Percentiles rank a stretch among this genome's conserved stretches.
phyloP scores from a whole-genome alignment of 192 early-diverging fungal species.

The Rhizophagus prolifer region DNA sequence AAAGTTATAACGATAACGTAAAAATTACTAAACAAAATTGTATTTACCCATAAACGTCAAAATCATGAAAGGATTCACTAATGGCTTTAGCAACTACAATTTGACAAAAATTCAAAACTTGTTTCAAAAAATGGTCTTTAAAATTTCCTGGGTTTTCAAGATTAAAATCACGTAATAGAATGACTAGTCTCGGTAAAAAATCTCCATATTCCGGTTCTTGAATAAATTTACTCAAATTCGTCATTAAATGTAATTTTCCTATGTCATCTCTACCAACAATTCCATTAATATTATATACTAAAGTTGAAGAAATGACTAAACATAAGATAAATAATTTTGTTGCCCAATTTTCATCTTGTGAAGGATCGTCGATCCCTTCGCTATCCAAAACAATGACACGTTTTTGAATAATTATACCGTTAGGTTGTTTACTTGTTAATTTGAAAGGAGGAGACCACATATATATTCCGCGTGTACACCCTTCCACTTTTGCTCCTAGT shows the following conservation, averaged over 20 bases:
- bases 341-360: constrained; percentile 6
- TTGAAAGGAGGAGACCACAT: constrained; percentile 16
- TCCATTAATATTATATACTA: constrained; percentile 26
- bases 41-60: not conserved
- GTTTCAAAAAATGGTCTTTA: constrained; percentile 6
- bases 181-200: constrained; percentile 13
- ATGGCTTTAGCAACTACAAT: not conserved
- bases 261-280: constrained; percentile 15
- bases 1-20: not conserved
- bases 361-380: constrained; percentile 26
- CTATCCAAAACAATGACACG: constrained; percentile 16
- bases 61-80: not conserved
- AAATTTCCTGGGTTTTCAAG: not conserved
- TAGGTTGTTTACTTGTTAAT: not conserved
- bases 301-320: constrained; percentile 18
- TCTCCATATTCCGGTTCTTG: not conserved
- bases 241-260: constrained; percentile 21
- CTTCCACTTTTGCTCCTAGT: no score
- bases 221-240: constrained; percentile 18
- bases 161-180: constrained; percentile 18
- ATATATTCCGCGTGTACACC: no score
- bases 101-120: not conserved
- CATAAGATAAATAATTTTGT: constrained; percentile 26
- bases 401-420: not conserved
- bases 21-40: not conserved